Percentiles rank a stretch among this genome's conserved stretches.
phyloP scores from a whole-genome alignment of 257 asterid genomes.

The Dorcoceras hygrometricum region DNA sequence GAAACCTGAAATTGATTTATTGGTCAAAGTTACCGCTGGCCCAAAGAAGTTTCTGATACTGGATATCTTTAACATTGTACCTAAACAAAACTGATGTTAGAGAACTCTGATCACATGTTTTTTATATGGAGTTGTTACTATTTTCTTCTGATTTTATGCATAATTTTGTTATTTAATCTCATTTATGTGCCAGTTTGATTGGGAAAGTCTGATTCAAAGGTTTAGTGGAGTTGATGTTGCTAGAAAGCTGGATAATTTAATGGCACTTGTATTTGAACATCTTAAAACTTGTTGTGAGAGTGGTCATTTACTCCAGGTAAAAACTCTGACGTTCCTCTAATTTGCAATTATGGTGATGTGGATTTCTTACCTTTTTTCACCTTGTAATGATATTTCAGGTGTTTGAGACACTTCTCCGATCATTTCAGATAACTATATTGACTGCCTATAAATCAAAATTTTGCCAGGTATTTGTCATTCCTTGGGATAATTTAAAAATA shows the following conservation, averaged over 20 bases:
- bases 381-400: conserved; percentile 47
- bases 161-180: conserved; percentile 1
- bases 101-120: not conserved
- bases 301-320: conserved; percentile 66
- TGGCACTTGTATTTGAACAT: conserved; percentile 78
- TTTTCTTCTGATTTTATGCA: not conserved
- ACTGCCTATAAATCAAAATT: conserved; percentile 87
- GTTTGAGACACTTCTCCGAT: conserved; percentile 71
- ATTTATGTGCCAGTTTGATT: conserved; percentile 47
- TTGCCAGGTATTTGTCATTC: conserved; percentile 62
- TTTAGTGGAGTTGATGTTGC: conserved; percentile 56
- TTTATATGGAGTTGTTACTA: not conserved
- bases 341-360: conserved; percentile 10
- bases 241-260: conserved; percentile 69
- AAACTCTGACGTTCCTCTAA: not conserved
- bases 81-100: not conserved
- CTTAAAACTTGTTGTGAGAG: conserved; percentile 53
- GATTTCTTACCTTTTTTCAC: conserved; percentile 18
- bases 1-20: not conserved
- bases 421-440: conserved; percentile 79
- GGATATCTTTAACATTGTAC: conserved; percentile 4
- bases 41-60: not conserved
- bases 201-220: conserved; percentile 52
- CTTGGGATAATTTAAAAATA: conserved; percentile 1
- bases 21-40: not conserved